Percentiles rank a stretch among this genome's conserved stretches.
These are phyloP conservation scores for Candida pini DNA, from an alignment of 805 yeast genomes.

Conservation along the genomic window DNA sequence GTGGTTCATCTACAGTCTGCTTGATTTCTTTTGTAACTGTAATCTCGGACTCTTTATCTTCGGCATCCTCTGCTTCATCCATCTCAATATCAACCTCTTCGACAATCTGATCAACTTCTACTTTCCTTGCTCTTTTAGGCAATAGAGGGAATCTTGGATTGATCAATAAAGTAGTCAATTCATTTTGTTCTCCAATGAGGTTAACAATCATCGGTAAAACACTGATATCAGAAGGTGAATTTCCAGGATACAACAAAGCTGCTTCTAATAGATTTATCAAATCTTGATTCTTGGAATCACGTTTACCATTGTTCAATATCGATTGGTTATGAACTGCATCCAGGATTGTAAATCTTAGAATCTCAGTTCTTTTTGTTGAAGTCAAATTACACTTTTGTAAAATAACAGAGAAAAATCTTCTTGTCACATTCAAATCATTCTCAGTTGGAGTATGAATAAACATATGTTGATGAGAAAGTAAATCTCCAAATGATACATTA, in stretches of 20 bases:
- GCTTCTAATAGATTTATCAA: conserved; percentile 47
- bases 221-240: conserved; percentile 46
- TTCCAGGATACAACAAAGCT: conserved; percentile 65
- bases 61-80: conserved; percentile 6
- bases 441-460: conserved; percentile 40
- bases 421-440: conserved; percentile 29
- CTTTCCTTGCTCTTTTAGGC: conserved; percentile 10
- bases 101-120: conserved; percentile 1
- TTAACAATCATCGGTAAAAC: conserved; percentile 65
- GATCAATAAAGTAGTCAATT: conserved; percentile 50
- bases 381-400: conserved; percentile 49
- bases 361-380: conserved; percentile 55
- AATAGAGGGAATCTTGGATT: conserved; percentile 72
- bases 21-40: neutral
- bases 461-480: conserved; percentile 58
- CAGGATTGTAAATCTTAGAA: conserved; percentile 41
- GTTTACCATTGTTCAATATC: conserved; percentile 23
- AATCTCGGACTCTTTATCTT: conserved; percentile 1
- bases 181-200: conserved; percentile 43
- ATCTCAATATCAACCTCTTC: conserved; percentile 13
- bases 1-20: conserved; percentile 1
- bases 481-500: conserved; percentile 57
- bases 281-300: conserved; percentile 19
- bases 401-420: conserved; percentile 44
- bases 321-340: conserved; percentile 30